These are phyloP conservation scores for Chlorella sp. DNA, from an alignment of 139 green algal genomes.

Conservation along the genomic window DNA sequence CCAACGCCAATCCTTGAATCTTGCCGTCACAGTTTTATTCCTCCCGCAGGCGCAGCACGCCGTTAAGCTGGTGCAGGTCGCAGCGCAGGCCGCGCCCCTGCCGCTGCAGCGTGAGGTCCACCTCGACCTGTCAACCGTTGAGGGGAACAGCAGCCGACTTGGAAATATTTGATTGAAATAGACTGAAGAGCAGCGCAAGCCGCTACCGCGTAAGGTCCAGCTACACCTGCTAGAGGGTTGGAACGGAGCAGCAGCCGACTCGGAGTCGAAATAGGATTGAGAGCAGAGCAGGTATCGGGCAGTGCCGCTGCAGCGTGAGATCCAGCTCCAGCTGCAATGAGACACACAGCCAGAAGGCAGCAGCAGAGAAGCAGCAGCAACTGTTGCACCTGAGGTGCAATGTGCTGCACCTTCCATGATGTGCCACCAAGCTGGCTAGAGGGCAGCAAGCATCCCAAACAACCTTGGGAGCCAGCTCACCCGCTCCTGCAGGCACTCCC, in stretches of 20 bases:
- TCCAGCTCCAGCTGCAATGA: too few relatives aligned
- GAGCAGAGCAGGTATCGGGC: background rate
- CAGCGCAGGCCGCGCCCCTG: background rate
- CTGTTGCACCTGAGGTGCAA: background rate
- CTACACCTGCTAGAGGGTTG: background rate
- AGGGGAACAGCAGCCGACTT: background rate
- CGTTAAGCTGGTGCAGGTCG: constrained; percentile 9
- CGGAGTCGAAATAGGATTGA: background rate
- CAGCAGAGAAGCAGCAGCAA: too few relatives aligned
- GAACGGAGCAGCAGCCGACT: too few relatives aligned
- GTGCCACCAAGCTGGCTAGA: too few relatives aligned
- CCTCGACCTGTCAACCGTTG: background rate
- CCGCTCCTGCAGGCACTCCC: background rate
- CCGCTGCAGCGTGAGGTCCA: constrained; percentile 1
- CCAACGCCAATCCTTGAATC: too few relatives aligned
- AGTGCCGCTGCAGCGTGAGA: background rate
- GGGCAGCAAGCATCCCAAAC: too few relatives aligned
- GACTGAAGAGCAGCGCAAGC: too few relatives aligned
- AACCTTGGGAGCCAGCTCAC: too few relatives aligned
- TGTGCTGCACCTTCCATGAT: background rate
- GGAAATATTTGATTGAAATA: too few relatives aligned
- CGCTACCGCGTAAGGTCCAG: too few relatives aligned
- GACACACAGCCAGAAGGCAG: too few relatives aligned
- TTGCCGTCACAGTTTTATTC: too few relatives aligned
- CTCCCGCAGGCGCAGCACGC: constrained; percentile 17